These are phyloP conservation scores for Pholiota molesta DNA, from an alignment of 768 basidiomycete genomes.

Conservation along the genomic window DNA sequence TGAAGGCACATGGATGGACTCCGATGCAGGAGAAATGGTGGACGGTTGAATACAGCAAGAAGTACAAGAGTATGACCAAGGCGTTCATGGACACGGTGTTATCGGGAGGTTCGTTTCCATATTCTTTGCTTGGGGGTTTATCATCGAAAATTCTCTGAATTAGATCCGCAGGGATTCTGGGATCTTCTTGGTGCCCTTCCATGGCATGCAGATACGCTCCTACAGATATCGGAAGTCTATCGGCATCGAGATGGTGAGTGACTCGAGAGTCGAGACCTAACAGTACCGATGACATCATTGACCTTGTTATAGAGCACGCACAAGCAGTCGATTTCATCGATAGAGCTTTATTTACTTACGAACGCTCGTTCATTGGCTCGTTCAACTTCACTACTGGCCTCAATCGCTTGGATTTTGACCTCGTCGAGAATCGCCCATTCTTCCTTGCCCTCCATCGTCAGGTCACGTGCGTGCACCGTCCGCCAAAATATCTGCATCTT, in stretches of 20 bases:
- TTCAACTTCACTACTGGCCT: conserved; percentile 84
- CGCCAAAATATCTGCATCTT: neutral
- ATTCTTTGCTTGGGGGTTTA: neutral
- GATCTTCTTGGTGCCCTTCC: conserved; percentile 75
- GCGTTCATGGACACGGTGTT: conserved; percentile 81
- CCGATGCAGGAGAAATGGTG: conserved; percentile 77
- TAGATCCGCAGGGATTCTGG: conserved; percentile 81
- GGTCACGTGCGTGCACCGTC: conserved; percentile 59
- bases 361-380: conserved; percentile 83
- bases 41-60: conserved; percentile 85
- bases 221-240: conserved; percentile 85
- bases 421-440: conserved; percentile 90
- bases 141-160: conserved; percentile 5
- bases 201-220: conserved; percentile 92
- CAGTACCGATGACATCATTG: conserved; percentile 1
- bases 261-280: neutral
- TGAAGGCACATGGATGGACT: conserved; percentile 40
- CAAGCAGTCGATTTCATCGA: conserved; percentile 87
- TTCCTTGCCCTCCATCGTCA: conserved; percentile 88
- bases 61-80: conserved; percentile 80
- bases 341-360: conserved; percentile 92
- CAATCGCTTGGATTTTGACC: conserved; percentile 87
- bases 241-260: conserved; percentile 81
- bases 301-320: conserved; percentile 60
- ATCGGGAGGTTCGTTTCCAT: conserved; percentile 67